Base-by-base conservation (phyloP, 2,329 filamentous ascomycete species). In the Fusarium multiceps region DNA sequence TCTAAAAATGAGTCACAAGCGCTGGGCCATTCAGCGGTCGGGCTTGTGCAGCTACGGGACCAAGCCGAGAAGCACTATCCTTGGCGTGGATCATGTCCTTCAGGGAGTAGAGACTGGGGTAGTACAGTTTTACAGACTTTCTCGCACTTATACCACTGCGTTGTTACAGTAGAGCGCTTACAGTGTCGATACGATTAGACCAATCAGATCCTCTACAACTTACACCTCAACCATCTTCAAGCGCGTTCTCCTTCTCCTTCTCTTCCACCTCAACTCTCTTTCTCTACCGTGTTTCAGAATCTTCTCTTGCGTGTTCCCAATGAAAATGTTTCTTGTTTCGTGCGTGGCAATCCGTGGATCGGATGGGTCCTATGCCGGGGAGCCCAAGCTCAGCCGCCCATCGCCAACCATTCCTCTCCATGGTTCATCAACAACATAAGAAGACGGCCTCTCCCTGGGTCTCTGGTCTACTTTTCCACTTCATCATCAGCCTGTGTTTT, bases 1-100 rank as follows among this genome's bases (percentile, higher is more conserved):
- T 75, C 75, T 74, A 76, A 75, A 74, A 74, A 73, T 78, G 76
- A 78, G 75, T 77, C 75, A 78, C 54, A 66, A 68, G 47, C 69
- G 74, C 75, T 72, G 73, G 75, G 69, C 78, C 78, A 79, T 66
- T 77, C 73, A 78, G 59, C 59, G 64, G 70, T 63, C 75, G 54
- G 69, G 63, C 59, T 72, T 69, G 70, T 77, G 78, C 78, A 79
- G 67, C 73, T 58, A 74, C 58, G 59, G 66, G 63, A 66, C 54
- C 59, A 63, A 72, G 68, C 74, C 73, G 71, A 77, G 75, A 76
- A 72, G 55, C 55, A 54, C 42, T 32, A 66, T 55, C 56, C 61
- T 71, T 72, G 67, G 64, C 64, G 55, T 53, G 48, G 65, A 69
- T 69, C 57, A 71, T 58, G 62, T 47, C 48, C 34, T 37, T 10